These are phyloP conservation scores for Globisporangium paroecandrum DNA, from an alignment of 352 stramenopile genomes.

Conservation along the genomic window DNA sequence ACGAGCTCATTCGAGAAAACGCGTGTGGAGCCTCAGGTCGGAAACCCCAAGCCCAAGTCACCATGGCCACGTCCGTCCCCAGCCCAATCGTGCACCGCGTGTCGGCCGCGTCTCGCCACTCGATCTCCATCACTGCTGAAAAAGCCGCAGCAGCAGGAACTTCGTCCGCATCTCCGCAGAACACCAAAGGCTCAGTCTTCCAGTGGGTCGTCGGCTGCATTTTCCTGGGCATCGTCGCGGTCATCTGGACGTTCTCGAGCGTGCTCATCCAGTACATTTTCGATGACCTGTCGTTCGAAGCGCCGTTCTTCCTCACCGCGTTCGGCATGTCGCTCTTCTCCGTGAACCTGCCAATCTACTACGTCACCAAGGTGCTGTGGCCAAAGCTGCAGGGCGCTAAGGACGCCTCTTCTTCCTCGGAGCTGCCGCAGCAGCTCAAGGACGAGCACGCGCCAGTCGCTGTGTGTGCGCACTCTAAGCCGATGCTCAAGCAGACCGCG, in stretches of 20 bases:
- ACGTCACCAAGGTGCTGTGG: slow-evolving; percentile 42
- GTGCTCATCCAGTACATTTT: slow-evolving; percentile 88
- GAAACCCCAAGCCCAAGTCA: neutral
- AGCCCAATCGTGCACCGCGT: slow-evolving; percentile 11
- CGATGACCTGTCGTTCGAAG: slow-evolving; percentile 74
- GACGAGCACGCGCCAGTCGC: slow-evolving; percentile 19
- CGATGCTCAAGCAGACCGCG: slow-evolving; percentile 21
- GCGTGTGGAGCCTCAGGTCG: neutral
- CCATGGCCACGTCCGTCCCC: slow-evolving; percentile 1
- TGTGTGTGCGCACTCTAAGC: slow-evolving; percentile 9
- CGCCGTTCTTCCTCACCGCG: slow-evolving; percentile 85
- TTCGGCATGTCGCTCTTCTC: slow-evolving; percentile 76
- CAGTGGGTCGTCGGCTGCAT: slow-evolving; percentile 59
- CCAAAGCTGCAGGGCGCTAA: slow-evolving; percentile 16
- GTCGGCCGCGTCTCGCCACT: slow-evolving; percentile 8
- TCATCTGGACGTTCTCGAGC: slow-evolving; percentile 80
- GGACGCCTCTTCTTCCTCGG: slow-evolving; percentile 12
- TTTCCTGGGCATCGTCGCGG: slow-evolving; percentile 61
- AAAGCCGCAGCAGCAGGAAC: neutral
- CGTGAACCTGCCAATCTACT: slow-evolving; percentile 73
- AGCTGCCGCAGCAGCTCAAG: slow-evolving; percentile 30
- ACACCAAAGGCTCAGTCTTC: slow-evolving; percentile 33
- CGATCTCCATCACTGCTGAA: slow-evolving; percentile 7
- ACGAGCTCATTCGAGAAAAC: slow-evolving; percentile 9
- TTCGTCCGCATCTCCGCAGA: neutral